Percentiles rank a stretch among this genome's conserved stretches.
Conservation (phyloP, 495 filamentous ascomycete genomes). For the Penicillium antarcticum region DNA sequence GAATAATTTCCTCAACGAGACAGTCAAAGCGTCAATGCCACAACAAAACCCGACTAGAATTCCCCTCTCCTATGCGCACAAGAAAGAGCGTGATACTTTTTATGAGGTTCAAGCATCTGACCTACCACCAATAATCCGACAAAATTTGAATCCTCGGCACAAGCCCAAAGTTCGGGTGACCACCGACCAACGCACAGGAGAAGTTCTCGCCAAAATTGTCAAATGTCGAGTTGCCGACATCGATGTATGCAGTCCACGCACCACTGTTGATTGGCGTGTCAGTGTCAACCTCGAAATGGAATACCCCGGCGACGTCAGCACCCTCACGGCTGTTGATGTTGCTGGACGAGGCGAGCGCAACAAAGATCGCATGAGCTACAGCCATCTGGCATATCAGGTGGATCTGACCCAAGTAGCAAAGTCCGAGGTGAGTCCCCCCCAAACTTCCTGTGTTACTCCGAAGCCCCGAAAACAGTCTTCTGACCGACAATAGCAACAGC, state of each 20-base stretch:
- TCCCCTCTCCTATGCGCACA: conserved; percentile 74
- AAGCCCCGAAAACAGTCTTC: conserved; percentile 8
- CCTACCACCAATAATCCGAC: conserved; percentile 53
- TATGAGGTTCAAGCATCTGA: conserved; percentile 64
- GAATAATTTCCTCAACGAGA: conserved; percentile 76
- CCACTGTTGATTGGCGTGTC: conserved; percentile 78
- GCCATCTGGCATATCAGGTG: conserved; percentile 77
- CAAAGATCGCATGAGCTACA: conserved; percentile 89
- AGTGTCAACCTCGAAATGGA: conserved; percentile 89
- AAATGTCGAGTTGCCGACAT: conserved; percentile 84
- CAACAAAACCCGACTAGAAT: conserved; percentile 51
- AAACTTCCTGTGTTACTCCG: neutral
- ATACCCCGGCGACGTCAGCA: conserved; percentile 64
- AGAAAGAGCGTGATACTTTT: conserved; percentile 76
- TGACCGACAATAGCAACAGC: conserved; percentile 29
- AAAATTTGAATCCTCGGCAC: conserved; percentile 54
- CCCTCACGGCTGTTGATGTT: conserved; percentile 41
- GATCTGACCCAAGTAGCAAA: conserved; percentile 84
- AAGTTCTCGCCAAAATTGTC: conserved; percentile 77
- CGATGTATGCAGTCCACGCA: conserved; percentile 70
- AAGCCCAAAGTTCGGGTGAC: conserved; percentile 73
- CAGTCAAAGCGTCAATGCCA: conserved; percentile 48
- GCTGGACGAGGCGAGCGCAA: conserved; percentile 55
- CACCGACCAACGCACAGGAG: conserved; percentile 66
- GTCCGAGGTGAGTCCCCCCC: conserved; percentile 49